phyloP scores from a whole-genome alignment of 2,329 filamentous ascomycete genomes.

The Karstenula rhodostoma region DNA sequence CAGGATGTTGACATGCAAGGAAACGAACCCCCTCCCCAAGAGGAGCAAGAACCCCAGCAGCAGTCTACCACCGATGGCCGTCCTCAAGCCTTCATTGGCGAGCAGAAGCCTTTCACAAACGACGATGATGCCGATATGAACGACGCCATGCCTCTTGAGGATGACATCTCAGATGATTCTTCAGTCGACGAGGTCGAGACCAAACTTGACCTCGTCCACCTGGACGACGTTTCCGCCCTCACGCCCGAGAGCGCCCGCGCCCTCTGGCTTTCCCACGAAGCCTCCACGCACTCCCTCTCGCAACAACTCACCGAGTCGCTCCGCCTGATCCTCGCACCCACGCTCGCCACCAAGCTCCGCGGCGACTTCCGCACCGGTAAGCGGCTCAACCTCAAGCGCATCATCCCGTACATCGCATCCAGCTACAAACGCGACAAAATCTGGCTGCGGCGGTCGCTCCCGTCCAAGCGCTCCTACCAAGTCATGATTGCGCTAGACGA shows the following conservation, averaged over 20 bases:
- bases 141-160: conserved; percentile 44
- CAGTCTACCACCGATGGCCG: conserved; percentile 41
- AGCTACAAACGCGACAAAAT: conserved; percentile 99
- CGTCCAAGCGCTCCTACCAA: conserved; percentile 94
- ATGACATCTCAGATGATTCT: conserved; percentile 44
- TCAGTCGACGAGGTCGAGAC: conserved; percentile 58
- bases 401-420: conserved; percentile 98
- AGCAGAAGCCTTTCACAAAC: conserved; percentile 47
- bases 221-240: conserved; percentile 54
- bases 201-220: conserved; percentile 77
- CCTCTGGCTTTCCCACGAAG: conserved; percentile 87
- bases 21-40: conserved; percentile 36
- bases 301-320: conserved; percentile 92
- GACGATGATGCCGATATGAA: conserved; percentile 51
- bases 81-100: conserved; percentile 56
- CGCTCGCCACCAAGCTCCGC: conserved; percentile 92
- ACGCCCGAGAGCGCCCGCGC: conserved; percentile 68
- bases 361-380: conserved; percentile 98
- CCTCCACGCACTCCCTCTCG: conserved; percentile 83
- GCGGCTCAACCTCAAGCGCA: conserved; percentile 97
- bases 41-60: conserved; percentile 37
- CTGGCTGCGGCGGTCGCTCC: conserved; percentile 94
- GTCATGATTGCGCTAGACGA: conserved; percentile 98
- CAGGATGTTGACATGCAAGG: conserved; percentile 60
- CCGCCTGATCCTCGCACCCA: conserved; percentile 92